Base-by-base conservation (phyloP, 768 basidiomycete genomes). In the Mrakia gelida region DNA sequence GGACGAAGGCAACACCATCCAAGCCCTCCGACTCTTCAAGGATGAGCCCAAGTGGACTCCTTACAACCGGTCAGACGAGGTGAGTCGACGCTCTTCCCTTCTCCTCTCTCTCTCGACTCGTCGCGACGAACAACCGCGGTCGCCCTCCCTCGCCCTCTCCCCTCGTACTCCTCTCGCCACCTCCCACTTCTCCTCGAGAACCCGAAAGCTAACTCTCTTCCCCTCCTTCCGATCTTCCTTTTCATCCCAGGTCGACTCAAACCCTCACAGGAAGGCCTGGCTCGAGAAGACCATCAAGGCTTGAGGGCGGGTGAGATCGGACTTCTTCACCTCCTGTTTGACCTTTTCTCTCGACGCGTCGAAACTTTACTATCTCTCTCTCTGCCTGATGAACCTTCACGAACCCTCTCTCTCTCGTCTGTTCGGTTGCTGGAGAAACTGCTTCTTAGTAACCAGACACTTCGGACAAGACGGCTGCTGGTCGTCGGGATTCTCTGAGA, bases 1-100 rank as follows among this genome's bases (percentile, higher is more conserved):
- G 23, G 94, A 96, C 82, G 88, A 89, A 80, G 85, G 82, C 71
- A 89, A 97, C 84, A 85, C 86, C 49, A 90, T 95, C 85, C 89
- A 90, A 81, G 91, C 91, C 0, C 86, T 94, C 84, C 88, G 94
- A 11, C 86, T 97, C 73, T 97, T 95, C 89, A 89, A 95, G 92
- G 93, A 95, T 77, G 93, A 94, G 81, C 94, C 93, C 21, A 95
- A 93, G 83, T 97, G 95, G 94, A 78, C 77, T 45, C 77, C 77
- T 28, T 73, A 73, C 62, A 78, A 78, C 54, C 63, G 77, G 2
- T 52, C 61, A 0, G 73, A 56, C 0, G 77, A 78, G 68, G 75
- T 75, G 18, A 26, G 71, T 34, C 52, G 2, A 2, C 26, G 1
- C 45, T 49, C 26, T n/a, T 41, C 45, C 49, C 28, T 2, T 54